phyloP scores from a whole-genome alignment of 768 basidiomycete genomes.

The Mycena albidolilacea region DNA sequence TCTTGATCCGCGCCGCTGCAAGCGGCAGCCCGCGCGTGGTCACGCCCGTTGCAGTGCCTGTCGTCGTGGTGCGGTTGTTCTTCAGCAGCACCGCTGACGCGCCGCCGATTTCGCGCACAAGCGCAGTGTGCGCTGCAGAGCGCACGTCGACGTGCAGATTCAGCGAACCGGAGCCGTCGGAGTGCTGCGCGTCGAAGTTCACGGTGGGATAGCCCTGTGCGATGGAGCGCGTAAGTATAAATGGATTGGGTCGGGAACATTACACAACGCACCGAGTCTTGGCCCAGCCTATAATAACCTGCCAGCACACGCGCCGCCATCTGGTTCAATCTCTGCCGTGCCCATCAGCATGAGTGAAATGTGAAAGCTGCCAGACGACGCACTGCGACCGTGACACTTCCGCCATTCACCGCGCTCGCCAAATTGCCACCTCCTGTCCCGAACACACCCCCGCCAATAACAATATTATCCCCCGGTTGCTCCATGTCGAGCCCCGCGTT shows the following conservation, averaged over 20 bases:
- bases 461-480: constrained; percentile 49
- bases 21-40: constrained; percentile 45
- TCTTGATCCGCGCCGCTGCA: constrained; percentile 63
- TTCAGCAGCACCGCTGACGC: constrained; percentile 80
- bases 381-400: too few species aligned
- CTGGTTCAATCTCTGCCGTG: constrained; percentile 58
- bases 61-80: constrained; percentile 57
- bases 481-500: constrained; percentile 45
- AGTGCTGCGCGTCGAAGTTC: constrained; percentile 63
- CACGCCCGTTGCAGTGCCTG: constrained; percentile 42
- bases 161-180: constrained; percentile 60
- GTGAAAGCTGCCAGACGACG: too few species aligned
- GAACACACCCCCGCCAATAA: constrained; percentile 37
- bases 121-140: constrained; percentile 59
- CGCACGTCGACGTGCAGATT: constrained; percentile 63
- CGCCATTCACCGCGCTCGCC: too few species aligned
- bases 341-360: too few species aligned
- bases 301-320: constrained; percentile 64
- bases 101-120: constrained; percentile 75
- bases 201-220: constrained; percentile 66
- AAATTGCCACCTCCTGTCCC: too few species aligned
- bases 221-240: constrained; percentile 33
- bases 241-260: constrained; percentile 59
- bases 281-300: constrained; percentile 62
- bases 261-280: constrained; percentile 50